A percentile compares a stretch with the other conserved stretches of the same genome.
These are phyloP conservation scores for Houttuynia cordata DNA, from an alignment of 164 flowering plant genomes.

Conservation along the genomic window DNA sequence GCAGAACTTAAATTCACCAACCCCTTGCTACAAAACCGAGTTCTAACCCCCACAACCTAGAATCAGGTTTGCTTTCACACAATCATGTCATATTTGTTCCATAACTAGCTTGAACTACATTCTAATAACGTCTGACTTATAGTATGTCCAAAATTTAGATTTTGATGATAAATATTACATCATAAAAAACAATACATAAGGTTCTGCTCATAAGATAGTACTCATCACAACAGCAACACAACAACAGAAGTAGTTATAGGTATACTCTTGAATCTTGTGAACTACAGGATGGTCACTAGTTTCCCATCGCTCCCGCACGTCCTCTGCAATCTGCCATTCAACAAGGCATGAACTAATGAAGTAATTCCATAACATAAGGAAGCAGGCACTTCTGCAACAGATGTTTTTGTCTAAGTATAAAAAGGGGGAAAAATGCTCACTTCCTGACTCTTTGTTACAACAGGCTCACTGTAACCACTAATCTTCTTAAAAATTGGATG, in stretches of 20 bases:
- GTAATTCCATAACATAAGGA: not conserved
- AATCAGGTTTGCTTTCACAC: too few species aligned
- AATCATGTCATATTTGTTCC: too few species aligned
- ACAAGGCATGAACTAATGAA: not conserved
- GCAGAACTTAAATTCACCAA: too few species aligned
- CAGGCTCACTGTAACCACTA: conserved; percentile 76
- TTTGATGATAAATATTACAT: too few species aligned
- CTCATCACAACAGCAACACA: not conserved
- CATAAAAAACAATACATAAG: too few species aligned
- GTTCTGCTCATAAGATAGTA: too few species aligned
- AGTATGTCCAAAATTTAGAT: too few species aligned
- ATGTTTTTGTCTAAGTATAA: too few species aligned
- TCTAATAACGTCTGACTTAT: too few species aligned
- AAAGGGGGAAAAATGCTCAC: conserved; percentile 16
- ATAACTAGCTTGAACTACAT: too few species aligned
- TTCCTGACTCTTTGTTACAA: conserved; percentile 73
- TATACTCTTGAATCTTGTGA: conserved; percentile 95
- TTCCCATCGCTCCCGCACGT: conserved; percentile 86
- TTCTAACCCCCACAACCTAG: too few species aligned
- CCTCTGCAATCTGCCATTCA: conserved; percentile 74
- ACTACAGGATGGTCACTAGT: conserved; percentile 86
- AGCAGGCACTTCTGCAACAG: not conserved
- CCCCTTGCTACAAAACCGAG: too few species aligned
- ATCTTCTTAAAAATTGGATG: conserved; percentile 65
- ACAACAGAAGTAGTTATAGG: not conserved